Evolutionary conservation across 805 yeast species (phyloP).

Genomic region (Saccharomycopsis microspora): DNA sequence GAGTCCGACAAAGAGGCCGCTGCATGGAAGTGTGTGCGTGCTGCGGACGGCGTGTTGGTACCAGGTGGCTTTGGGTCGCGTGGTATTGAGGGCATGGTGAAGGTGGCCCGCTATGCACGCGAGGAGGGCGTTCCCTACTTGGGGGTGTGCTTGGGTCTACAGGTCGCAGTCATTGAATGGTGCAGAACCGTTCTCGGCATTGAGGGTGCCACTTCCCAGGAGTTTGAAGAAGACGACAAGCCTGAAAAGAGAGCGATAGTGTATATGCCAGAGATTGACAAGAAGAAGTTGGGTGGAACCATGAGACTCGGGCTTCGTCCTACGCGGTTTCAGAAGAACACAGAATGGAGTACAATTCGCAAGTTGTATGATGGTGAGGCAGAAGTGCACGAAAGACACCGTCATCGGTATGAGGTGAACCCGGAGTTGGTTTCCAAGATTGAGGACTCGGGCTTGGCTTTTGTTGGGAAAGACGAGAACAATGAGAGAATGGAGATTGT

Average conservation of each 20-base stretch:
- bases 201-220: constrained; percentile 65
- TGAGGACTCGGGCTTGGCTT: constrained; percentile 71
- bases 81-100: constrained; percentile 97
- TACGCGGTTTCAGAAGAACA: constrained; percentile 61
- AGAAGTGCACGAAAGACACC: constrained; percentile 82
- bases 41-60: constrained; percentile 92
- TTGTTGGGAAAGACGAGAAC: constrained; percentile 89
- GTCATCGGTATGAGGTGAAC: constrained; percentile 97
- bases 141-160: constrained; percentile 97
- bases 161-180: constrained; percentile 91
- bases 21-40: constrained; percentile 89
- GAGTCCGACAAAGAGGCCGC: constrained; percentile 55
- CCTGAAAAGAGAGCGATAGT: constrained; percentile 65
- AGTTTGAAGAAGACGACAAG: constrained; percentile 54
- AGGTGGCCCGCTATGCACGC: constrained; percentile 98
- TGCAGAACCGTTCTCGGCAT: constrained; percentile 70
- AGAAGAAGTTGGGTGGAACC: constrained; percentile 93
- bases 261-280: constrained; percentile 98
- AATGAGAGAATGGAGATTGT: constrained; percentile 89
- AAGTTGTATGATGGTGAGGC: constrained; percentile 65
- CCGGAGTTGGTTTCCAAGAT: constrained; percentile 65
- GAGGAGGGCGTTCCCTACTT: constrained; percentile 86
- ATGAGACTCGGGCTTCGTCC: constrained; percentile 96
- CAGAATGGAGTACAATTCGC: constrained; percentile 62
- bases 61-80: constrained; percentile 98